A percentile compares a stretch with the other conserved stretches of the same genome.
phyloP scores from a whole-genome alignment of 345 rosid species.

The Eutrema japonicum region DNA sequence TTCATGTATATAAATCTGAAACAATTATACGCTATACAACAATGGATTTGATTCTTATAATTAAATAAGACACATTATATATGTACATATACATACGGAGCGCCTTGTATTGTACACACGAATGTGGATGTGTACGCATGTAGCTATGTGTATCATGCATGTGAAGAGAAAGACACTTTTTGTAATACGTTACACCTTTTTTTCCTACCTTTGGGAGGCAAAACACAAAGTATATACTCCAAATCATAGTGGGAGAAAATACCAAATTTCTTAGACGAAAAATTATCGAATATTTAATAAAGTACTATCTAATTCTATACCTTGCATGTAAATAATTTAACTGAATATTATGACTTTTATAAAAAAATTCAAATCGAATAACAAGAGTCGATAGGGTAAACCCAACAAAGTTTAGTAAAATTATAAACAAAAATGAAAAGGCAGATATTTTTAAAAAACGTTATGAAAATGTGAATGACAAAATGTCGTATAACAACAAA shows the following conservation, averaged over 20 bases:
- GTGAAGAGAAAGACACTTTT: slow-evolving; percentile 24
- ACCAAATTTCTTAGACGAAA: neutral
- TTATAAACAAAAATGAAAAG: neutral
- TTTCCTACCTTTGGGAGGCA: slow-evolving; percentile 10
- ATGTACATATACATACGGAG: neutral
- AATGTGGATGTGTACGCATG: neutral
- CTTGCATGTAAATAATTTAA: neutral
- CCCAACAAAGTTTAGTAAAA: neutral
- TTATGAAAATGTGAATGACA: neutral
- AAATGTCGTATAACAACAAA: neutral
- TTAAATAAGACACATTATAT: slow-evolving; percentile 9
- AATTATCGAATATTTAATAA: neutral
- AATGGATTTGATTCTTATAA: neutral
- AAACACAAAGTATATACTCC: slow-evolving; percentile 13
- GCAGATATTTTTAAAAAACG: neutral
- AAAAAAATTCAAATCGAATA: neutral
- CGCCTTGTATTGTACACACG: slow-evolving; percentile 15
- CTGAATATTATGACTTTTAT: neutral
- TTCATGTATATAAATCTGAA: slow-evolving; percentile 2
- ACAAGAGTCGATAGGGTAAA: neutral
- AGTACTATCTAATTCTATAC: neutral
- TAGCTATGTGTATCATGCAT: slow-evolving; percentile 5
- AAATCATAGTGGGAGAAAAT: neutral
- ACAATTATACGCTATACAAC: slow-evolving; percentile 4
- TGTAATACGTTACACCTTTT: neutral